Evolutionary conservation across 1,139 yeast genomes (phyloP).

Genomic region (Yamadazyma membranifaciens): DNA sequence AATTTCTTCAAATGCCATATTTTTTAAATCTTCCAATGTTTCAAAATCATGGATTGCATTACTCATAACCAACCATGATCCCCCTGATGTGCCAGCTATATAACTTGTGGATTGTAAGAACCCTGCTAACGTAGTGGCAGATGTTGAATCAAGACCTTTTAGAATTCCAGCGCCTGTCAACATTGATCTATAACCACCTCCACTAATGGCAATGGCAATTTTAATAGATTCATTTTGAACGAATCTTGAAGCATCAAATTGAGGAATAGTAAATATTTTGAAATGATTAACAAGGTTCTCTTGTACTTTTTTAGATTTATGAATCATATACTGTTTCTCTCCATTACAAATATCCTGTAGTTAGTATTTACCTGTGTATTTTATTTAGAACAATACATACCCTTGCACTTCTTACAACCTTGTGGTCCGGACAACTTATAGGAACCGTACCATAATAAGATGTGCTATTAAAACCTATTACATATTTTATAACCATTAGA

Average conservation of each 20-base stretch:
- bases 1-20: slow-evolving; percentile 12
- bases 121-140: slow-evolving; percentile 40
- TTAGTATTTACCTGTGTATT: slow-evolving; percentile 8
- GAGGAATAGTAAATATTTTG: slow-evolving; percentile 34
- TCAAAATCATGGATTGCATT: slow-evolving; percentile 46
- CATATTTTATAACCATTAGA: background rate
- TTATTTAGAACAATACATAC: slow-evolving; percentile 21
- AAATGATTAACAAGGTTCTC: slow-evolving; percentile 32
- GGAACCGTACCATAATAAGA: background rate
- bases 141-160: slow-evolving; percentile 50
- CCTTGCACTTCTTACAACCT: slow-evolving; percentile 32
- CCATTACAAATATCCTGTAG: slow-evolving; percentile 21
- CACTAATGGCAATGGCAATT: slow-evolving; percentile 62
- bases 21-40: slow-evolving; percentile 36
- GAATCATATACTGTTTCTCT: slow-evolving; percentile 37
- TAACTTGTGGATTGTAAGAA: slow-evolving; percentile 53
- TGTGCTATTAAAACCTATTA: background rate
- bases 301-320: slow-evolving; percentile 32
- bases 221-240: slow-evolving; percentile 25
- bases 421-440: background rate
- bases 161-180: slow-evolving; percentile 63
- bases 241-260: slow-evolving; percentile 28
- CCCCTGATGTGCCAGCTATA: slow-evolving; percentile 69
- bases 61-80: slow-evolving; percentile 61
- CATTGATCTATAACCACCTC: slow-evolving; percentile 75